Conservation (phyloP, 352 stramenopile species). For the Globisporangium irregulare region DNA sequence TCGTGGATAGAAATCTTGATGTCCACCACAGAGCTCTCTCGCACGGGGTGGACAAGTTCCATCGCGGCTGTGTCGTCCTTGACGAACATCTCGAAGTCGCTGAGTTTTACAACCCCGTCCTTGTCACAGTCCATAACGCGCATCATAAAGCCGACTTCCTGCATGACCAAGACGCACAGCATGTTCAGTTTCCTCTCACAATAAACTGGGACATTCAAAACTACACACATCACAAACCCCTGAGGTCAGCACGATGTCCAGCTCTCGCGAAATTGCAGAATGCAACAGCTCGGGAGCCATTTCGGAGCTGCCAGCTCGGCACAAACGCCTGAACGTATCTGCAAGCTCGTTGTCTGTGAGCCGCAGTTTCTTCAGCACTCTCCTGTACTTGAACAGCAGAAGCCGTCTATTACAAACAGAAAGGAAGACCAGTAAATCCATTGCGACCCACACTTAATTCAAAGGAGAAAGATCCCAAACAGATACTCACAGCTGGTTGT, state of each 20-base stretch:
- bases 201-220: background rate
- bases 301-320: conserved; percentile 27
- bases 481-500: conserved; percentile 61
- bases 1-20: conserved; percentile 60
- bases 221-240: conserved; percentile 35
- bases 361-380: conserved; percentile 50
- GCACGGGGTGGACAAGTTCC: conserved; percentile 46
- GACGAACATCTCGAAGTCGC: conserved; percentile 69
- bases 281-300: conserved; percentile 65
- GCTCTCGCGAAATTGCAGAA: conserved; percentile 53
- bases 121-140: conserved; percentile 66
- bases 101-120: conserved; percentile 60
- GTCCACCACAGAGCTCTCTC: conserved; percentile 56
- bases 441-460: background rate
- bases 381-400: conserved; percentile 75
- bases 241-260: conserved; percentile 77
- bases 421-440: background rate
- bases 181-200: background rate
- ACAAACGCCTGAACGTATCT: conserved; percentile 67
- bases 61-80: conserved; percentile 58
- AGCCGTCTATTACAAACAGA: conserved; percentile 40
- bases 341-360: conserved; percentile 78
- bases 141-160: conserved; percentile 70
- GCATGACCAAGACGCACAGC: background rate
- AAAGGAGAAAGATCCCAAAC: background rate